Base-by-base conservation (phyloP, 1,284 basidiomycete genomes). In the Tetrapyrgos nigripes region DNA sequence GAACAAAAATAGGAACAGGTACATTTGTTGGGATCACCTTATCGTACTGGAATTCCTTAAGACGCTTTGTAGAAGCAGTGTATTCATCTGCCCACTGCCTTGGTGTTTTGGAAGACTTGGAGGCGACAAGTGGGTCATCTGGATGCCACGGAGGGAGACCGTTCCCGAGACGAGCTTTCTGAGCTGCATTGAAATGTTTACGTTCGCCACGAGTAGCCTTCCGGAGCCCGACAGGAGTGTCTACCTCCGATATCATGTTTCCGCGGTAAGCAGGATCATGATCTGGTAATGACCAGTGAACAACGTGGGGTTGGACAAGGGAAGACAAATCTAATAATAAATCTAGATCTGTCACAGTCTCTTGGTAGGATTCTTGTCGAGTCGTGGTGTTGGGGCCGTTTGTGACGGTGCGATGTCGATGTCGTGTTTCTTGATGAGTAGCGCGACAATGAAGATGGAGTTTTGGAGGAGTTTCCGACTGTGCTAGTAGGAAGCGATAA, bases 31-130 rank as follows among this genome's bases (percentile, higher is more conserved):
- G 23, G n/a, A 33, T 28, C 47, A 81, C 80, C 75, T 87, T 88
- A n/a, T 73, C 68, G 59, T 90, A 85, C 1, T 77, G 74, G 67
- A 92, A 88, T 68, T 88, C 85, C 69, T 91, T 91, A 57, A 92
- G 73, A 21, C 78, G 66, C 58, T 85, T 89, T 6, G 64, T 69
- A 66, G 86, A 87, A 9, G 79, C 75, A 53, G 85, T 88, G 66
- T 88, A 91, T 55, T 86, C 83, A 64, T 91, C 86, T 21, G 88
- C 88, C 90, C 90, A 92, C 55, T 84, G 77, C 19, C 85, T 78
- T 47, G 90, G 66, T 1, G 83, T 79, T 72, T 78, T 81, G 17
- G 84, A 84, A 1, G 83, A 83, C 57, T 72, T 73, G 46, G 83
- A 68, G 29, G 63, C 57, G 23, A 68, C 60, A 33, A 64, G 59